These are phyloP conservation scores for Pythium monospermum DNA, from an alignment of 352 stramenopile genomes.

Conservation along the genomic window DNA sequence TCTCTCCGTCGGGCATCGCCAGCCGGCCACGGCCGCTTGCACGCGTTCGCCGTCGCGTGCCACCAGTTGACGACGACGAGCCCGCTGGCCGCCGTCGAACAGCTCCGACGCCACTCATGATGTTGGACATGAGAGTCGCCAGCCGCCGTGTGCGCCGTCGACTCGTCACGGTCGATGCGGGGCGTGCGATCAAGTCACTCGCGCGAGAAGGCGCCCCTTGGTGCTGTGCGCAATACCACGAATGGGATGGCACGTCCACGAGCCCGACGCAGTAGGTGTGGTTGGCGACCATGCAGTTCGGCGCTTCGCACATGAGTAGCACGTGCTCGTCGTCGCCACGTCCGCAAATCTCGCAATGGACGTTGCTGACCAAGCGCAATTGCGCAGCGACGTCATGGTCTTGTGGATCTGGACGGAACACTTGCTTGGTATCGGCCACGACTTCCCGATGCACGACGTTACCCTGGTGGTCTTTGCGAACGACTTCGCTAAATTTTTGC, in stretches of 20 bases:
- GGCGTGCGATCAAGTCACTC: conserved; percentile 52
- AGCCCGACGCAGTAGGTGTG: conserved; percentile 80
- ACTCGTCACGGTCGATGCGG: conserved; percentile 55
- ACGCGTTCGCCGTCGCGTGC: background rate
- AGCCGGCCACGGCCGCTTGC: conserved; percentile 20
- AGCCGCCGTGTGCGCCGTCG: conserved; percentile 53
- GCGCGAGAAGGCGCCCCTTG: conserved; percentile 23
- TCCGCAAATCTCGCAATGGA: conserved; percentile 63
- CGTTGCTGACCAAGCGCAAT: conserved; percentile 63
- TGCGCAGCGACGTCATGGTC: conserved; percentile 69
- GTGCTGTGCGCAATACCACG: conserved; percentile 73
- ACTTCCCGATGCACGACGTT: conserved; percentile 28
- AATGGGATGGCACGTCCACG: conserved; percentile 40
- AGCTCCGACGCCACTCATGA: conserved; percentile 27
- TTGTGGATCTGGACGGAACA: conserved; percentile 48
- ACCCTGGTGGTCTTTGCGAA: conserved; percentile 34
- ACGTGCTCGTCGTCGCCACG: conserved; percentile 77
- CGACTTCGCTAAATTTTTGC: conserved; percentile 57
- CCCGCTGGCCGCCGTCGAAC: conserved; percentile 6
- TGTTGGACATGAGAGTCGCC: conserved; percentile 70
- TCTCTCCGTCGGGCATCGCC: conserved; percentile 12
- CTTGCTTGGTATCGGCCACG: conserved; percentile 53
- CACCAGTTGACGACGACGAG: background rate
- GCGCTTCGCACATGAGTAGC: conserved; percentile 70
- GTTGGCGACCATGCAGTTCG: conserved; percentile 48